These are phyloP conservation scores for Metschnikowia lachancei DNA, from an alignment of 805 yeast genomes.

Conservation along the genomic window DNA sequence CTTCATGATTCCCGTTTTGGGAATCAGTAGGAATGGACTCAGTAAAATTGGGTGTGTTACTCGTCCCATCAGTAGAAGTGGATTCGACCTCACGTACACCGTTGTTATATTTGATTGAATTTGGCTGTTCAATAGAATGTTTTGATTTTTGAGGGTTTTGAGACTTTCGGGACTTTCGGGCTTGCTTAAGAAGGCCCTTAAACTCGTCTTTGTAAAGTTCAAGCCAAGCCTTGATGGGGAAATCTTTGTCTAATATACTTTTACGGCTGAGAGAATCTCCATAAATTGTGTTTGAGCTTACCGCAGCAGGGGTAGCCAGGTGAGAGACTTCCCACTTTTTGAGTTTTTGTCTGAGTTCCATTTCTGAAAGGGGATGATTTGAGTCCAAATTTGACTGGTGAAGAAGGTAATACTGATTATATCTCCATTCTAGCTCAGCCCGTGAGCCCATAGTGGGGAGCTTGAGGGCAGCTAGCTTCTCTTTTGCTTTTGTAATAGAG, in stretches of 20 bases:
- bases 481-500: slow-evolving; percentile 57
- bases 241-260: slow-evolving; percentile 45
- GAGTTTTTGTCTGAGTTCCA: slow-evolving; percentile 53
- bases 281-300: slow-evolving; percentile 17
- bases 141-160: background rate
- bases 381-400: slow-evolving; percentile 84
- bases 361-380: slow-evolving; percentile 56
- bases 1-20: background rate
- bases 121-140: background rate
- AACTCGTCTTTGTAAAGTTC: slow-evolving; percentile 40
- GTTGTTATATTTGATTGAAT: background rate
- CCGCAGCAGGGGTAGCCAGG: slow-evolving; percentile 27
- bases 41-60: no score
- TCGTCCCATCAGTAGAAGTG: no score
- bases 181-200: slow-evolving; percentile 35
- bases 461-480: slow-evolving; percentile 51
- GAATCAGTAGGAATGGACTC: no score
- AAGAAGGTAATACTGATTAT: slow-evolving; percentile 70
- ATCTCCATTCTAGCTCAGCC: slow-evolving; percentile 61
- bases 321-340: slow-evolving; percentile 62
- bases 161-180: slow-evolving; percentile 20
- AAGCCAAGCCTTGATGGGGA: slow-evolving; percentile 46
- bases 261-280: slow-evolving; percentile 26
- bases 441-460: slow-evolving; percentile 65
- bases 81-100: background rate